Percentiles rank a stretch among this genome's conserved stretches.
Conservation (phyloP, 2,329 filamentous ascomycete genomes). For the Aureobasidium musti region DNA sequence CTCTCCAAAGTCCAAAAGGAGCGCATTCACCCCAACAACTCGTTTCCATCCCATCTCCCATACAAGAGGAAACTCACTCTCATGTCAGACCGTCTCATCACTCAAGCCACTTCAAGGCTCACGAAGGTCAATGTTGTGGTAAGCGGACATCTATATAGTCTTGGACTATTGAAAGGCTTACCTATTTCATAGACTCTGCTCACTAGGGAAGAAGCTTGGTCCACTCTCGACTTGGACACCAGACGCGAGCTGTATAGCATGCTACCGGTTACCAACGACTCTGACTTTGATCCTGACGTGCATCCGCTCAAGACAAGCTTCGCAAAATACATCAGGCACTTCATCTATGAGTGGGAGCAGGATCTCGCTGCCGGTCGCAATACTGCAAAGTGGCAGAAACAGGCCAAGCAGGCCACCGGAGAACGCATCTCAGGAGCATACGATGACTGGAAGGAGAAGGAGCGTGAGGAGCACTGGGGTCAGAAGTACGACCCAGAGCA, state of each 20-base stretch:
- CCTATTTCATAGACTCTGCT: conserved; percentile 36
- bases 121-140: conserved; percentile 27
- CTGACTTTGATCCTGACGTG: conserved; percentile 44
- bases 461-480: conserved; percentile 61
- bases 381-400: conserved; percentile 58
- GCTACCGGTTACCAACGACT: conserved; percentile 35
- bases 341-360: conserved; percentile 57
- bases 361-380: conserved; percentile 59
- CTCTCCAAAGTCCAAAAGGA: background rate
- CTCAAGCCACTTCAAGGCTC: conserved; percentile 25
- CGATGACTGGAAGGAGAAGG: conserved; percentile 57
- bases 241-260: conserved; percentile 37
- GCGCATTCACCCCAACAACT: background rate
- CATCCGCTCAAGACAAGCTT: conserved; percentile 48
- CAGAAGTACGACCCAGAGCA: conserved; percentile 49
- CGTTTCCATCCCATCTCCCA: no score
- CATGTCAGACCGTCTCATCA: conserved; percentile 26
- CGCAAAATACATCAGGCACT: conserved; percentile 54
- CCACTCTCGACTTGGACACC: conserved; percentile 33
- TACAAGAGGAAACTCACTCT: no score
- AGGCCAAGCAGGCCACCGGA: conserved; percentile 56
- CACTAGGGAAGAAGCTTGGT: conserved; percentile 38
- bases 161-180: background rate
- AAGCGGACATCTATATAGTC: background rate
- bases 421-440: conserved; percentile 58